Base-by-base conservation (phyloP, 495 filamentous ascomycete genomes). In the Penicillium bovifimosum region DNA sequence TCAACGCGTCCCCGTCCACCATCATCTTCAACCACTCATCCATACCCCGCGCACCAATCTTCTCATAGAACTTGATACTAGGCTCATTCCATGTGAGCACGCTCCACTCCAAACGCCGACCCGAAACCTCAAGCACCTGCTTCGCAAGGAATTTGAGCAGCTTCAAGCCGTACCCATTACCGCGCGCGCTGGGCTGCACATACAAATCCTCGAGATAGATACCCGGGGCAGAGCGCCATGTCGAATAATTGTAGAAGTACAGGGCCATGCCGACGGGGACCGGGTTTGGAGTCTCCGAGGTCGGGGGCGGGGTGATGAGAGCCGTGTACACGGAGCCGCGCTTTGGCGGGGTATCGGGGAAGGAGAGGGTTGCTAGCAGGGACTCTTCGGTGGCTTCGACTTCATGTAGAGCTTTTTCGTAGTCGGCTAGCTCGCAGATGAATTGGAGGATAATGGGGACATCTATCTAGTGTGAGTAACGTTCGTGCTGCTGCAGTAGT, bases 121-220 rank as follows among this genome's bases (percentile, higher is more conserved):
- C 91, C 10, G 80, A 71, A 32, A 91, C 82, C 52, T 76, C 76
- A 33, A 68, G 32, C 46, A 88, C 73, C 44, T 87, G 80, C 68
- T 92, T 86, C 31, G 92, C 92, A 67, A 96, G 71, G 62, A 82
- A 82, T 43, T 79, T 79, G 33, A 98, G 73, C 64, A 97, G 59
- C 62, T 76, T 70, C 63, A 83, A 86, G 11, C 90, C 93, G 61
- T 92, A 95, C 3, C 92, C 91, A 28, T 80, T 75, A 17, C 84
- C 83, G 5, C 93, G 72, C 40, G 86, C 85, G 24, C 67, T 70
- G 18, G 83, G 79, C 60, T 84, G 74, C 28, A 98, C 89, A 61
- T 87, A 96, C 9, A 98, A 73, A 64, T 98, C 93, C 65, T 98
- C 93, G 10, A 98, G 85, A 62, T 93, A 96, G 58, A 98, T 90